Evolutionary conservation across 768 basidiomycete genomes (phyloP).

Genomic region (Russula brevipes): DNA sequence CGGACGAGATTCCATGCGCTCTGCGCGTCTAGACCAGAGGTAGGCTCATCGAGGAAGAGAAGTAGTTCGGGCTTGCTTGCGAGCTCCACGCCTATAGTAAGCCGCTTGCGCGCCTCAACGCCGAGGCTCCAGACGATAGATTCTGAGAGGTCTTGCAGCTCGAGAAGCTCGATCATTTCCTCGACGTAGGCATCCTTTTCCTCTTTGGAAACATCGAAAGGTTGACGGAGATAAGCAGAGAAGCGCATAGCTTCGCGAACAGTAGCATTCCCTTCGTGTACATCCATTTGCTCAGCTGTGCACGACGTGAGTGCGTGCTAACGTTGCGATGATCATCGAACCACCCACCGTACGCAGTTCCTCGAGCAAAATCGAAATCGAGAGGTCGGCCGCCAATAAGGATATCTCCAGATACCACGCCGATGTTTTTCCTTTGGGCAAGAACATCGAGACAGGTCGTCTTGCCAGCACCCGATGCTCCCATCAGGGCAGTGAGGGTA

Average conservation of each 20-base stretch:
- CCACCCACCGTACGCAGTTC: conserved; percentile 57
- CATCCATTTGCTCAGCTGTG: conserved; percentile 66
- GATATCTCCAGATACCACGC: conserved; percentile 59
- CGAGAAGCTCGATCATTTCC: conserved; percentile 79
- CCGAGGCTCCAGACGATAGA: conserved; percentile 70
- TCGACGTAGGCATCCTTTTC: conserved; percentile 81
- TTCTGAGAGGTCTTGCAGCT: conserved; percentile 80
- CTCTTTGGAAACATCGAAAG: conserved; percentile 54
- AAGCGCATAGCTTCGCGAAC: conserved; percentile 83
- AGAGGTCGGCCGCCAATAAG: conserved; percentile 63
- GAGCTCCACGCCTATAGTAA: conserved; percentile 89
- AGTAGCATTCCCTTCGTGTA: conserved; percentile 77
- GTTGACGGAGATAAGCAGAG: conserved; percentile 82
- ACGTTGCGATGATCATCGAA: conserved; percentile 27
- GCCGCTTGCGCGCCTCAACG: conserved; percentile 74
- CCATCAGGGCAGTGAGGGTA: conserved; percentile 74
- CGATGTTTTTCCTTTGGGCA: conserved; percentile 70
- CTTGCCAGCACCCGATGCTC: conserved; percentile 76
- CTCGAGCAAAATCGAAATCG: conserved; percentile 51
- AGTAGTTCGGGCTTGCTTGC: conserved; percentile 81
- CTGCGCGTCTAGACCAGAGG: conserved; percentile 56
- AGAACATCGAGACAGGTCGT: conserved; percentile 75
- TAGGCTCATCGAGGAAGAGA: conserved; percentile 56
- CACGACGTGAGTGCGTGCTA: conserved; percentile 25
- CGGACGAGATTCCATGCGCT: conserved; percentile 82